Evolutionary conservation across 208 protist species (phyloP).

Genomic region (Tritrichomonas foetus): DNA sequence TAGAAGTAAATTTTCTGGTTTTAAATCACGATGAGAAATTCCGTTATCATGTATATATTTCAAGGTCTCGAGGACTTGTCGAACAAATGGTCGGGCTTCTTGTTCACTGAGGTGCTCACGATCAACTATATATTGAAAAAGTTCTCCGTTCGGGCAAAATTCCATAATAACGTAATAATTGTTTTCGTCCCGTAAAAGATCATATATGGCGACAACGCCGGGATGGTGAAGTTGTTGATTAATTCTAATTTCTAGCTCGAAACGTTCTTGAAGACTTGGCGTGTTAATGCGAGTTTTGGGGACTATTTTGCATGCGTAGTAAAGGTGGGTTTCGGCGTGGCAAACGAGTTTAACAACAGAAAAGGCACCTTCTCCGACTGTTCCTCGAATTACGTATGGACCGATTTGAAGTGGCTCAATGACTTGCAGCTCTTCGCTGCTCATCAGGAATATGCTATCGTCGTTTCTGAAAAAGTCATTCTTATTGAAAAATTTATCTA

Average conservation of each 20-base stretch:
- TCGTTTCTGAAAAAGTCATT: no score
- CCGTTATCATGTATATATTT: slow-evolving; percentile 45
- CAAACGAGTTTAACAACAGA: neutral
- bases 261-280: neutral
- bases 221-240: neutral
- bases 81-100: neutral
- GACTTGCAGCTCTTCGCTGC: neutral
- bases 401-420: neutral
- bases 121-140: no score
- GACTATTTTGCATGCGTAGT: neutral
- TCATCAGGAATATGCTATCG: no score
- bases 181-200: neutral
- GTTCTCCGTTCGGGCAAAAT: no score
- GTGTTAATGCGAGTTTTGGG: neutral
- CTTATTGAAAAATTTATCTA: no score
- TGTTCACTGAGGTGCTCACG: neutral
- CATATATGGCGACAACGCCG: neutral
- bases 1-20: slow-evolving; percentile 9
- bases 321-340: neutral
- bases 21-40: slow-evolving; percentile 43
- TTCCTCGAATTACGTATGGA: neutral
- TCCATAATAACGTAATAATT: no score
- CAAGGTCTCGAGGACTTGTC: slow-evolving; percentile 41
- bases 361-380: neutral
- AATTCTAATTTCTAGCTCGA: neutral